Percentiles rank a stretch among this genome's conserved stretches.
Evolutionary conservation across 331 rosid genomes (phyloP).

Genomic region (Stylosanthes scabra): DNA sequence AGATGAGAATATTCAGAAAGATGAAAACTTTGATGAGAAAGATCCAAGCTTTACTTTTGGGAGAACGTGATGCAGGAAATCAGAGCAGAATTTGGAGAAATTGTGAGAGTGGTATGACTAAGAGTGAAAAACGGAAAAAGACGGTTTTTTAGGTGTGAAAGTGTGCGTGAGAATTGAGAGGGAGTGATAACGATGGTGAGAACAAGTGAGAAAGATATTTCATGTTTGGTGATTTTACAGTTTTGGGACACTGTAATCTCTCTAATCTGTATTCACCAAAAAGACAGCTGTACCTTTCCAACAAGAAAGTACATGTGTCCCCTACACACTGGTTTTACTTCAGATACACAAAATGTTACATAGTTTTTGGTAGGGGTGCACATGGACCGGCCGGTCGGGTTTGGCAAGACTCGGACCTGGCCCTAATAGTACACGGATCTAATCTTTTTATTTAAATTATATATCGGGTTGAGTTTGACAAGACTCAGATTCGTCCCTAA

Average conservation of each 20-base stretch:
- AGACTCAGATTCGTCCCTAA: too few species aligned
- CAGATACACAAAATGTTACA: too few species aligned
- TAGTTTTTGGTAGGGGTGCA: too few species aligned
- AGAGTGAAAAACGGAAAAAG: not conserved
- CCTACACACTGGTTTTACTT: too few species aligned
- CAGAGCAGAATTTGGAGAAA: not conserved
- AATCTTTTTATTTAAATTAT: too few species aligned
- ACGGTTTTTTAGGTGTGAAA: slow-evolving; percentile 6
- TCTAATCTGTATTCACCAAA: not conserved
- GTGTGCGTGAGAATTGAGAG: not conserved
- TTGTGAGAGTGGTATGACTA: not conserved
- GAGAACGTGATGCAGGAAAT: slow-evolving; percentile 1
- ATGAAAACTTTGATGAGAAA: slow-evolving; percentile 24
- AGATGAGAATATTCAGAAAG: slow-evolving; percentile 10
- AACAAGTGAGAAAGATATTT: not conserved
- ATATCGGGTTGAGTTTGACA: too few species aligned
- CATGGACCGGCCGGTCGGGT: too few species aligned
- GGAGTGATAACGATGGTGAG: not conserved
- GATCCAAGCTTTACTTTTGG: slow-evolving; percentile 2
- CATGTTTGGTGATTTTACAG: not conserved
- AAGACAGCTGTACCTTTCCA: not conserved
- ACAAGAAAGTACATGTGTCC: not conserved
- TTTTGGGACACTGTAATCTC: not conserved
- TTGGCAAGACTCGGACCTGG: too few species aligned
- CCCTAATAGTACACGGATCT: too few species aligned